These are phyloP conservation scores for Camelina laxa DNA, from an alignment of 345 rosid genomes.

Conservation along the genomic window DNA sequence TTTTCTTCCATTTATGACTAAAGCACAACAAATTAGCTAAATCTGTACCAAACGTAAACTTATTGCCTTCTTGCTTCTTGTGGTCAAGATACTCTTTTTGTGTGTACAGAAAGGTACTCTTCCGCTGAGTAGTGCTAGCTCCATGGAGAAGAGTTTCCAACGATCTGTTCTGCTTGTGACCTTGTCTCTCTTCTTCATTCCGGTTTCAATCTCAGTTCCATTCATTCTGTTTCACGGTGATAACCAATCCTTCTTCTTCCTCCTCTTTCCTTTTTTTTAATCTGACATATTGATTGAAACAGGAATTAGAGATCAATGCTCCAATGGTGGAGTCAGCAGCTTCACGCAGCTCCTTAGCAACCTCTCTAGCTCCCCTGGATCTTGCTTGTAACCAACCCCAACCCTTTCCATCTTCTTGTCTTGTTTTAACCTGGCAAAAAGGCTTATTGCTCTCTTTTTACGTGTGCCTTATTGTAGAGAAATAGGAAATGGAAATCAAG, in stretches of 20 bases:
- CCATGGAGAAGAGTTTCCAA: constrained; percentile 24
- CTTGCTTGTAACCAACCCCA: constrained; percentile 64
- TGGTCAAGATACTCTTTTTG: background rate
- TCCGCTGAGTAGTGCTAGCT: background rate
- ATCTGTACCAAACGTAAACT: background rate
- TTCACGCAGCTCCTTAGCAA: constrained; percentile 64
- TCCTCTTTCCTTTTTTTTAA: background rate
- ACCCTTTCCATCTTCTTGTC: constrained; percentile 28
- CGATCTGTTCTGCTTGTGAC: constrained; percentile 41
- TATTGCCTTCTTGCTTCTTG: constrained; percentile 7
- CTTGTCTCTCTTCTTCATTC: constrained; percentile 43
- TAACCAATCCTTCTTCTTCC: background rate
- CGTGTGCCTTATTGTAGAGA: constrained; percentile 57
- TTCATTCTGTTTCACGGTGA: constrained; percentile 78
- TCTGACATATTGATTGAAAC: constrained; percentile 4
- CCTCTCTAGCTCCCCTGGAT: constrained; percentile 72
- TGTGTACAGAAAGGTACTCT: constrained; percentile 4
- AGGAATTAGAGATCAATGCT: constrained; percentile 86
- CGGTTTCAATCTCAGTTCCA: constrained; percentile 59
- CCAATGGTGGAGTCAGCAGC: constrained; percentile 49
- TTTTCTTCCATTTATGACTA: constrained; percentile 4
- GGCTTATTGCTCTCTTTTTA: background rate
- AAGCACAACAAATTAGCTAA: constrained; percentile 22
- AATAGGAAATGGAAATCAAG: constrained; percentile 77
- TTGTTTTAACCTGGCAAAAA: constrained; percentile 11